phyloP scores from a whole-genome alignment of 305 asterid genomes.

The Plantago coronopus region DNA sequence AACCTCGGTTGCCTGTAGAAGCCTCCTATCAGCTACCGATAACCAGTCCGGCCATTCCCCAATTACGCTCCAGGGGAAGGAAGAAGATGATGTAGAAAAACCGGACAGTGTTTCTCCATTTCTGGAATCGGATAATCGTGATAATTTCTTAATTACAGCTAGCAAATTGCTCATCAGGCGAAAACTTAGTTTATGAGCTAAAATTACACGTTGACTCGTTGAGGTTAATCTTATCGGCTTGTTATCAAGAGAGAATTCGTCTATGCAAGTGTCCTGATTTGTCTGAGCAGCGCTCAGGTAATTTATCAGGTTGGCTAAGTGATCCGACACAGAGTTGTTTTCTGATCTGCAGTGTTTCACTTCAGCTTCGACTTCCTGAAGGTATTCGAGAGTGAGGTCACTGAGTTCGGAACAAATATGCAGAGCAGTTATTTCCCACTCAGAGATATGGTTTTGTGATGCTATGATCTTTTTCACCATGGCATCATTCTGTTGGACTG shows the following conservation, averaged over 20 bases:
- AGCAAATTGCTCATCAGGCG: conserved; percentile 46
- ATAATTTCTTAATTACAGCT: conserved; percentile 42
- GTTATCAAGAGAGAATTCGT: conserved; percentile 51
- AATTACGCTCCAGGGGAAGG: conserved; percentile 26
- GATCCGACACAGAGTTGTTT: conserved; percentile 31
- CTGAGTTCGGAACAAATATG: conserved; percentile 47
- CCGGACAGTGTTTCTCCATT: not conserved
- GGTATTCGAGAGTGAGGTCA: conserved; percentile 46
- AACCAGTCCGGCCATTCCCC: conserved; percentile 60
- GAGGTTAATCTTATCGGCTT: conserved; percentile 24
- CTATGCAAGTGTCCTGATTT: conserved; percentile 56
- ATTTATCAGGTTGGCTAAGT: conserved; percentile 29
- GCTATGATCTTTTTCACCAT: conserved; percentile 32
- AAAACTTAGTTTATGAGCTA: conserved; percentile 34
- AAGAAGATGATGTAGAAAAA: not conserved
- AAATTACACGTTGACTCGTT: not conserved
- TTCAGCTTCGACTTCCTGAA: conserved; percentile 25
- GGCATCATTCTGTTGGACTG: conserved; percentile 39
- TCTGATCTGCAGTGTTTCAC: conserved; percentile 26
- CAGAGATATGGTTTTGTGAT: conserved; percentile 21
- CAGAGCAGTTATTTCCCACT: conserved; percentile 44
- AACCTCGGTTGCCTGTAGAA: conserved; percentile 50
- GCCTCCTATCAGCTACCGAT: conserved; percentile 50
- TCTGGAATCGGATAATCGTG: conserved; percentile 32
- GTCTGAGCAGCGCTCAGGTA: conserved; percentile 59